Base-by-base conservation (phyloP, 2,329 filamentous ascomycete species). In the Chaetomiaceae sp. region DNA sequence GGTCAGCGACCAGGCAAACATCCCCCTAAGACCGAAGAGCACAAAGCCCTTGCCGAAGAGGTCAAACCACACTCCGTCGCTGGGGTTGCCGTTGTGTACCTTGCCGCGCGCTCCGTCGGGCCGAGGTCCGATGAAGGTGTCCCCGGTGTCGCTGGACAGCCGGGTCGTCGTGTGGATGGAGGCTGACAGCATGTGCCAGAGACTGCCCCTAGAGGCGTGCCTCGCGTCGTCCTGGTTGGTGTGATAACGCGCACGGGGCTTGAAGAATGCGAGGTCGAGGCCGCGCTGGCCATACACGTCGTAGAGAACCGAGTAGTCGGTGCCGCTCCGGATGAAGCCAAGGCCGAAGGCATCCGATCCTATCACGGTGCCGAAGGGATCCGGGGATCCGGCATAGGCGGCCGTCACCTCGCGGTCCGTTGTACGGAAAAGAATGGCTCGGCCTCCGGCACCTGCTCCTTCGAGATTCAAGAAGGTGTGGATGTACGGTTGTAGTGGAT, bases 161-260 rank as follows among this genome's bases (percentile, higher is more conserved):
- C 74, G 74, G 58, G 83, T 74, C 18, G 87, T 80, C 0, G 90
- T 93, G 6, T 82, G 78, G 19, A 96, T 68, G 6, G 89, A 81
- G 12, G 83, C 83, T 30, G 88, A 94, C 30, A 98, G 73, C 93
- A 98, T 97, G 64, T 97, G 90, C 90, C 90, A 97, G 17, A 97
- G 66, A 52, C 78, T 82, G 38, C 70, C 68, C 48, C 66, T 65
- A n/a, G 81, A 85, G 0, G 89, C 85, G 65, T 96, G 88, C 32
- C 79, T 79, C 3, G 83, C 74, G 61, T 95, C 88, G 62, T 98
- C 93, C 60, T 95, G 81, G 50, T 88, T 78, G 0, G 91, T 97
- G 62, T 98, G 93, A 60, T 98, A 98, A 47, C 87, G 75, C 17
- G 88, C 78, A 42, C 93, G 78, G 1, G 91, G 91, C 54, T 83